Percentiles rank a stretch among this genome's conserved stretches.
Conservation (phyloP, 2,329 filamentous ascomycete species). For the Hirsutella rhossiliensis region DNA sequence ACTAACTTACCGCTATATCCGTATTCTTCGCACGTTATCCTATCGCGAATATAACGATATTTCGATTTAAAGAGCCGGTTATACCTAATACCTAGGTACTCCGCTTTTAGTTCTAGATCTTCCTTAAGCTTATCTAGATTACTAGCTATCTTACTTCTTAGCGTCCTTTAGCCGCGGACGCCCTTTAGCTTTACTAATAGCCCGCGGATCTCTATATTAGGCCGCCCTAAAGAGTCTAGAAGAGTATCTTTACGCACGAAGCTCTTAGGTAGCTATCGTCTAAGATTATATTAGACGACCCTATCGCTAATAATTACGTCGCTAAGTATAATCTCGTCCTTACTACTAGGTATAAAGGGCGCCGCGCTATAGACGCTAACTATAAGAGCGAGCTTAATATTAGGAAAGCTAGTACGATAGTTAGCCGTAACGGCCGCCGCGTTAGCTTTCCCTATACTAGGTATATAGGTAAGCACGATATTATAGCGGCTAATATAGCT, state of each 20-base stretch:
- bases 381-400: constrained; percentile 19
- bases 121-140: not conserved
- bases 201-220: constrained; percentile 13
- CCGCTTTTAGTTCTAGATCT: not conserved
- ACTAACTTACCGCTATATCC: constrained; percentile 11
- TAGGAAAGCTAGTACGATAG: constrained; percentile 18
- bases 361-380: constrained; percentile 16
- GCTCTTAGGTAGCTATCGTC: constrained; percentile 10
- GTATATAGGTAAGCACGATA: constrained; percentile 14
- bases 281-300: constrained; percentile 18
- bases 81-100: not conserved
- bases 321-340: constrained; percentile 13
- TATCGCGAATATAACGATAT: not conserved
- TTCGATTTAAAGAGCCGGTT: not conserved
- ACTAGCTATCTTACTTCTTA: not conserved
- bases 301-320: constrained; percentile 18
- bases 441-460: constrained; percentile 15
- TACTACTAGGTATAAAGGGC: constrained; percentile 13
- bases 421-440: constrained; percentile 14
- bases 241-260: constrained; percentile 14
- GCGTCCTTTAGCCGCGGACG: not conserved
- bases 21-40: not conserved
- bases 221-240: constrained; percentile 12
- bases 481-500: constrained; percentile 12
- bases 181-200: constrained; percentile 13